Percentiles rank a stretch among this genome's conserved stretches.
phyloP scores from a whole-genome alignment of 345 rosid species.

The Rubroshorea leprosula region DNA sequence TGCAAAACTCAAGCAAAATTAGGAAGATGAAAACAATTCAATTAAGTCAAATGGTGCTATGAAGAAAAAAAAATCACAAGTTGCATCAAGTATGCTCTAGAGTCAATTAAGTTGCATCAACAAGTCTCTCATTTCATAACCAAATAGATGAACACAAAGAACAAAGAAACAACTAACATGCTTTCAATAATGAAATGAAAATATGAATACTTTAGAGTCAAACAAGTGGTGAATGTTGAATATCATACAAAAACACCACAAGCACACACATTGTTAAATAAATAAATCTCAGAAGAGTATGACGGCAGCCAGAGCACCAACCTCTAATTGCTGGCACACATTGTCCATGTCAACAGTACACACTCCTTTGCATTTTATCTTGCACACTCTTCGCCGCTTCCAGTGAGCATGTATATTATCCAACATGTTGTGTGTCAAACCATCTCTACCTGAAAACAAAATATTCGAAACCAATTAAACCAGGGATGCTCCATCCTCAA shows the following conservation, averaged over 20 bases:
- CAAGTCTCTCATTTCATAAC: too few species aligned
- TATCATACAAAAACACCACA: not conserved
- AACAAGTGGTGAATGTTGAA: not conserved
- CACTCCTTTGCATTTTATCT: slow-evolving; percentile 90
- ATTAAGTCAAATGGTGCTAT: not conserved
- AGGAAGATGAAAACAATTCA: not conserved
- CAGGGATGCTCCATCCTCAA: not conserved
- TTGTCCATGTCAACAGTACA: slow-evolving; percentile 93
- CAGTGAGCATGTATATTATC: slow-evolving; percentile 85
- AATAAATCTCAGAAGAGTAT: not conserved
- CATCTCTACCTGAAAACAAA: slow-evolving; percentile 80
- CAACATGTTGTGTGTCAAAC: slow-evolving; percentile 91
- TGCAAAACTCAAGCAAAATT: slow-evolving; percentile 24
- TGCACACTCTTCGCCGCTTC: slow-evolving; percentile 85
- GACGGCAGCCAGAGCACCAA: slow-evolving; percentile 9
- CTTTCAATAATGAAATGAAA: not conserved
- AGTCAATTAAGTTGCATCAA: too few species aligned
- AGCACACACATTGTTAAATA: too few species aligned
- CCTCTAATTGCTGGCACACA: slow-evolving; percentile 89
- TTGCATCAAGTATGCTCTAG: too few species aligned
- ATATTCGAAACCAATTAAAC: not conserved
- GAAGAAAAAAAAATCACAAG: not conserved
- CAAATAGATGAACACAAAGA: not conserved
- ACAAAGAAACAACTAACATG: not conserved
- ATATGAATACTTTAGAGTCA: too few species aligned